Evolutionary conservation across 2,329 filamentous ascomycete species (phyloP).

Genomic region (Colletotrichum melonis): DNA sequence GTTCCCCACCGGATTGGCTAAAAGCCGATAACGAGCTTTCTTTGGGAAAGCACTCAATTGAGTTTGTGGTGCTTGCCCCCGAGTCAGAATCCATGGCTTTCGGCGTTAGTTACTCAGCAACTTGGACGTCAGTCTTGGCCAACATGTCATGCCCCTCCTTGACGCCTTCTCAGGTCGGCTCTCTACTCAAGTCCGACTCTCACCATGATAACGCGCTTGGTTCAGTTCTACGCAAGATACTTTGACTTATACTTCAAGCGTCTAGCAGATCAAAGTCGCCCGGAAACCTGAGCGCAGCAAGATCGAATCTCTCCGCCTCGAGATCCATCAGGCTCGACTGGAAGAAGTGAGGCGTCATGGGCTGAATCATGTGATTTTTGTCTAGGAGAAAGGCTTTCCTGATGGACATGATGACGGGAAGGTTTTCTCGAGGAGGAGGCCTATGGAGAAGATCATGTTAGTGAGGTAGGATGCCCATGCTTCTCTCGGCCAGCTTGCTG

Average conservation of each 20-base stretch:
- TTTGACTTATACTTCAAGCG: not conserved
- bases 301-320: not conserved
- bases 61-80: not conserved
- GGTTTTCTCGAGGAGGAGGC: conserved; percentile 38
- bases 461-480: conserved; percentile 43
- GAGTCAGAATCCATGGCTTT: not conserved
- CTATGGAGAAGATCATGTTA: conserved; percentile 41
- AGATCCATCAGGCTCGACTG: not conserved
- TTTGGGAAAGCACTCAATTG: not conserved
- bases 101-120: not conserved
- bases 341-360: not conserved
- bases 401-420: not conserved
- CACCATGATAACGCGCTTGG: not conserved
- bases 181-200: too few species aligned
- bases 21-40: conserved; percentile 8
- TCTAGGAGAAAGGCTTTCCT: too few species aligned
- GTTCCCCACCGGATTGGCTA: not conserved
- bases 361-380: not conserved
- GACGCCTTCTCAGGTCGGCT: too few species aligned
- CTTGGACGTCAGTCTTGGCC: not conserved
- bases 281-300: not conserved
- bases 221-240: too few species aligned
- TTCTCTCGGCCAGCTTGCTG: not conserved
- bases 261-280: not conserved
- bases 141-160: not conserved